Evolutionary conservation across 441 rosid species (phyloP).

Genomic region (Syzygium malaccense): DNA sequence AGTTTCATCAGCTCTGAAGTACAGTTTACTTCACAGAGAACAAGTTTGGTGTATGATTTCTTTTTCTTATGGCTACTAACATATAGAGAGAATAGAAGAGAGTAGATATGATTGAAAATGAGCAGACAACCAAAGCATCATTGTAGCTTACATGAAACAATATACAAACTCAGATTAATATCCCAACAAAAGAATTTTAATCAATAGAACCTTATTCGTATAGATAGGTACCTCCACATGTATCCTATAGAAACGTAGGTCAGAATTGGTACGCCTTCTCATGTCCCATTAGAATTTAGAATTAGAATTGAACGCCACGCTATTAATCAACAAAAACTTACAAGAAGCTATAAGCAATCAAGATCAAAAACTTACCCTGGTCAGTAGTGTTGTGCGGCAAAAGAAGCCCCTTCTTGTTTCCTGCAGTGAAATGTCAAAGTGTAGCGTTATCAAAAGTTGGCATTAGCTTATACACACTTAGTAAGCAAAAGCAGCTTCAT

Average conservation of each 20-base stretch:
- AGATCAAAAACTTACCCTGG: constrained; percentile 48
- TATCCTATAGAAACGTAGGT: neutral
- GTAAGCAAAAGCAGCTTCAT: neutral
- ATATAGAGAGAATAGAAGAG: neutral
- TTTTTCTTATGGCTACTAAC: neutral
- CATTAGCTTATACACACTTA: neutral
- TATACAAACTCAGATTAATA: neutral
- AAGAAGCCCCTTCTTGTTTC: constrained; percentile 95
- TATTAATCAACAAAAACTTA: no score
- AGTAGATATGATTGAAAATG: neutral
- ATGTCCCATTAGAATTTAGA: neutral
- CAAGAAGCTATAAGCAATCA: neutral
- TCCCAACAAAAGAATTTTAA: neutral
- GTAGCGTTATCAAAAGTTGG: neutral
- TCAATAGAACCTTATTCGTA: neutral
- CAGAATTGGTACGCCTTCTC: neutral
- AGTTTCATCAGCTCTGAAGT: neutral
- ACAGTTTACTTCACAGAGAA: neutral
- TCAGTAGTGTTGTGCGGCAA: constrained; percentile 92
- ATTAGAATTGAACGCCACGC: neutral
- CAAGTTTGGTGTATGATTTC: neutral
- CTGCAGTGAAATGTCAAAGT: constrained; percentile 20
- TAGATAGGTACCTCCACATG: neutral
- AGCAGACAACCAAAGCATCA: neutral
- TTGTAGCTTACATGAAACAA: neutral